A percentile compares a stretch with the other conserved stretches of the same genome.
These are phyloP conservation scores for Plectranthus barbatus DNA, from an alignment of 257 asterid genomes.

Conservation along the genomic window DNA sequence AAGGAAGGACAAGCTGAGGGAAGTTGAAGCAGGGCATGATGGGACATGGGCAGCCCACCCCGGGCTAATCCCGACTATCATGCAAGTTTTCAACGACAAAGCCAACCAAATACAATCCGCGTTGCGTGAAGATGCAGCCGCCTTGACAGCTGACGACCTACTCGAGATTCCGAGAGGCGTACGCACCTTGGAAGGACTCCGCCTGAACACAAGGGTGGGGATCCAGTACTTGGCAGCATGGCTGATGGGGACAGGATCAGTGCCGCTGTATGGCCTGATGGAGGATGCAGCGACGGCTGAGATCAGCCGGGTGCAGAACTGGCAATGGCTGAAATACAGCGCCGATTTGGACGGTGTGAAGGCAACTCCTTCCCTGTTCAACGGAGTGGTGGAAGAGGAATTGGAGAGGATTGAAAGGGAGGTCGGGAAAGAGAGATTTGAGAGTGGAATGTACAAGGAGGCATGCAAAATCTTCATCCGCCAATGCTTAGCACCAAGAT, in stretches of 20 bases:
- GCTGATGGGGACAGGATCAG: constrained; percentile 79
- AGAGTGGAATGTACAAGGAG: constrained; percentile 52
- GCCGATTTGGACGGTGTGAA: constrained; percentile 64
- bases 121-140: constrained; percentile 52
- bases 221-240: constrained; percentile 81
- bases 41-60: constrained; percentile 99
- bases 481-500: constrained; percentile 47
- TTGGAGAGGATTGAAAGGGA: constrained; percentile 72
- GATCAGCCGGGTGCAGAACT: constrained; percentile 91
- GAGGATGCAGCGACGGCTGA: constrained; percentile 97
- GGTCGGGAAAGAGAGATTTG: constrained; percentile 55
- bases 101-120: constrained; percentile 53
- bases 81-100: constrained; percentile 50
- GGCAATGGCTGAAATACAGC: constrained; percentile 86
- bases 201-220: constrained; percentile 82
- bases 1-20: constrained; percentile 61
- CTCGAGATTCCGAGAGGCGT: constrained; percentile 59
- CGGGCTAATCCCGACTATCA: constrained; percentile 57
- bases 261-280: constrained; percentile 90
- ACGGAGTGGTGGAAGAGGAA: constrained; percentile 66
- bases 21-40: constrained; percentile 87
- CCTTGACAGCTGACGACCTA: constrained; percentile 49
- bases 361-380: constrained; percentile 49
- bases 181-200: constrained; percentile 83
- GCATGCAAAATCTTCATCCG: constrained; percentile 59